These are phyloP conservation scores for Zhuliangozyma parablackwelliae DNA, from an alignment of 1,139 yeast species.

Conservation along the genomic window DNA sequence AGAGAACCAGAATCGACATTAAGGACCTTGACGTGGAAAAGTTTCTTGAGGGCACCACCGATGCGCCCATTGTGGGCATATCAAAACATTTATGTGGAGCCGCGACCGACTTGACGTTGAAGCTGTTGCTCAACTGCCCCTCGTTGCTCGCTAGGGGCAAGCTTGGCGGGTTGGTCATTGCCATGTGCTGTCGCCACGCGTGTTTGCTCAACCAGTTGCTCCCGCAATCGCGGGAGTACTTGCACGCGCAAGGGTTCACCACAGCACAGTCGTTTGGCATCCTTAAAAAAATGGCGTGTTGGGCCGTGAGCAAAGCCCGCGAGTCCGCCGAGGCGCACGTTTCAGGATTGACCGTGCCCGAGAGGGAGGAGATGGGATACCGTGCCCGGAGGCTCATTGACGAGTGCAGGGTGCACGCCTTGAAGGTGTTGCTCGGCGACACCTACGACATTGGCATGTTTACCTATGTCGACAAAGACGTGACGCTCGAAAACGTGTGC, in stretches of 20 bases:
- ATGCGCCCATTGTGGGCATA: slow-evolving; percentile 47
- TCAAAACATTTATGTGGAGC: slow-evolving; percentile 92
- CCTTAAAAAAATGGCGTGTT: slow-evolving; percentile 65
- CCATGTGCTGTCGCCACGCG: slow-evolving; percentile 95
- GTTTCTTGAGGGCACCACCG: slow-evolving; percentile 29
- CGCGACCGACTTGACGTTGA: slow-evolving; percentile 81
- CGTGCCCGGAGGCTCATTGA: slow-evolving; percentile 70
- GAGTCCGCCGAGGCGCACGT: slow-evolving; percentile 28
- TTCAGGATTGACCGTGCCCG: slow-evolving; percentile 33
- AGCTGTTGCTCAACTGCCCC: slow-evolving; percentile 50
- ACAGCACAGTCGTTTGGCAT: slow-evolving; percentile 43
- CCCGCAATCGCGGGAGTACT: slow-evolving; percentile 43
- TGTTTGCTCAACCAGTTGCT: slow-evolving; percentile 55
- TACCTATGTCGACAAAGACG: slow-evolving; percentile 51
- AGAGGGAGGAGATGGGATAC: slow-evolving; percentile 58
- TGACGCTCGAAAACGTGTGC: slow-evolving; percentile 72
- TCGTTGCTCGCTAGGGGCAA: slow-evolving; percentile 10
- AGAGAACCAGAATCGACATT: slow-evolving; percentile 67
- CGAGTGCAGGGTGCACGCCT: slow-evolving; percentile 44
- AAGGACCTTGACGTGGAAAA: slow-evolving; percentile 61
- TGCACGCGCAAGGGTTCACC: slow-evolving; percentile 29
- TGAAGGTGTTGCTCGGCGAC: slow-evolving; percentile 25
- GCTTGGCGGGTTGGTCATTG: slow-evolving; percentile 63
- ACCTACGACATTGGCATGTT: slow-evolving; percentile 46
- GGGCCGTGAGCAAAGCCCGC: slow-evolving; percentile 60